phyloP scores from a whole-genome alignment of 1,139 yeast species.

The Pichia sp. region DNA sequence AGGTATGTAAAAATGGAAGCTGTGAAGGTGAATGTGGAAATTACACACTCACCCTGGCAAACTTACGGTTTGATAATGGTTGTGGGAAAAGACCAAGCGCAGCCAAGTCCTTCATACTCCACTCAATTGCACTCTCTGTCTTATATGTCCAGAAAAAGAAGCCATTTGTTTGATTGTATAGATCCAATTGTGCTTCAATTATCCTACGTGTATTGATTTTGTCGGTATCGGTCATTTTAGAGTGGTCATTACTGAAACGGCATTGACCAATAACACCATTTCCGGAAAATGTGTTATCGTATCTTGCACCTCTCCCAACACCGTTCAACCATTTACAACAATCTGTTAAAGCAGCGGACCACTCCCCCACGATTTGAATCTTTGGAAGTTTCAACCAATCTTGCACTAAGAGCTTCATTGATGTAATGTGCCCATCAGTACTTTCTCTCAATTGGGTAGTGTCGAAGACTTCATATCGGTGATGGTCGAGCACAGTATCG shows the following conservation, averaged over 20 bases:
- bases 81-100: slow-evolving; percentile 64
- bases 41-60: slow-evolving; percentile 35
- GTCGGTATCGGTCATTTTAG: slow-evolving; percentile 55
- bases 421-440: slow-evolving; percentile 58
- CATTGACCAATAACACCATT: slow-evolving; percentile 55
- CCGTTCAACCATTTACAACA: slow-evolving; percentile 93
- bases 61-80: slow-evolving; percentile 60
- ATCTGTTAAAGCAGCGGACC: slow-evolving; percentile 42
- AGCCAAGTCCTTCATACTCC: slow-evolving; percentile 68
- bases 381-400: slow-evolving; percentile 39
- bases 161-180: slow-evolving; percentile 66
- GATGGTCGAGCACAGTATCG: slow-evolving; percentile 81
- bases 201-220: slow-evolving; percentile 55
- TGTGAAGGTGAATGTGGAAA: too few species aligned
- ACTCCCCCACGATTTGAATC: slow-evolving; percentile 77
- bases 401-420: slow-evolving; percentile 23
- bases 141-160: slow-evolving; percentile 95
- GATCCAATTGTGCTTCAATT: slow-evolving; percentile 87
- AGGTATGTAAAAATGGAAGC: too few species aligned
- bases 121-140: slow-evolving; percentile 77
- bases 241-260: slow-evolving; percentile 45
- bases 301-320: slow-evolving; percentile 82
- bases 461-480: slow-evolving; percentile 83
- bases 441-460: slow-evolving; percentile 48
- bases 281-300: slow-evolving; percentile 57